These are phyloP conservation scores for Knoxdaviesia capensis DNA, from an alignment of 2,329 filamentous ascomycete genomes.

Conservation along the genomic window DNA sequence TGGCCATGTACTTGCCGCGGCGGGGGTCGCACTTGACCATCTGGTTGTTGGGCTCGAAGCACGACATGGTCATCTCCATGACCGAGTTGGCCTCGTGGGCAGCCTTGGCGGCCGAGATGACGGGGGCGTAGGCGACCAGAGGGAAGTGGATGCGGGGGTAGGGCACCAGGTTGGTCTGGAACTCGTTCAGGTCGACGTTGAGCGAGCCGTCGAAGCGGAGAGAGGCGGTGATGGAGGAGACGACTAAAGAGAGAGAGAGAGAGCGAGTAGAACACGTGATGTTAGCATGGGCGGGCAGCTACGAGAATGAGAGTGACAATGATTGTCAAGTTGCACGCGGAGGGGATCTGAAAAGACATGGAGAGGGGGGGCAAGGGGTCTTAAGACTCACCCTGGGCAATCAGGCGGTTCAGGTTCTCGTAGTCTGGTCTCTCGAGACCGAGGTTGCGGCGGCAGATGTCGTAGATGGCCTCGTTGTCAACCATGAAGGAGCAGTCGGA, in stretches of 20 bases:
- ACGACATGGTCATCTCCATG: conserved; percentile 94
- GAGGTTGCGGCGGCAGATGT: conserved; percentile 96
- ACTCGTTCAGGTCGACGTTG: conserved; percentile 98
- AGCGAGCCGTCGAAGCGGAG: conserved; percentile 97
- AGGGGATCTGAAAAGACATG: no score
- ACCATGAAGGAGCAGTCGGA: conserved; percentile 99
- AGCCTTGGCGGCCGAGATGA: conserved; percentile 88
- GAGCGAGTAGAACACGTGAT: conserved; percentile 7
- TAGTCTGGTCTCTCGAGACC: conserved; percentile 95
- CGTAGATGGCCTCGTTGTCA: conserved; percentile 99
- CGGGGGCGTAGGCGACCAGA: conserved; percentile 85
- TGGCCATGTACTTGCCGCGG: conserved; percentile 99
- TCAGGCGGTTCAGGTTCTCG: conserved; percentile 96
- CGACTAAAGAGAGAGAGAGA: conserved; percentile 36
- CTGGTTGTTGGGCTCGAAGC: conserved; percentile 99
- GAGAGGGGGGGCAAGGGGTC: not conserved
- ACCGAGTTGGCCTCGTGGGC: conserved; percentile 97
- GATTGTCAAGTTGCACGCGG: no score
- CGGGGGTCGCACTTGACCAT: conserved; percentile 99
- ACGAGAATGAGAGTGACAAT: no score
- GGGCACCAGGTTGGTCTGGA: conserved; percentile 98
- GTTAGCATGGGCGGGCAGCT: conserved; percentile 8
- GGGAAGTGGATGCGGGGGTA: conserved; percentile 99
- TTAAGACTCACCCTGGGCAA: conserved; percentile 58
- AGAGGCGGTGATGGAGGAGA: conserved; percentile 94